These are phyloP conservation scores for Candida palmyrensis DNA, from an alignment of 805 yeast genomes.

Conservation along the genomic window DNA sequence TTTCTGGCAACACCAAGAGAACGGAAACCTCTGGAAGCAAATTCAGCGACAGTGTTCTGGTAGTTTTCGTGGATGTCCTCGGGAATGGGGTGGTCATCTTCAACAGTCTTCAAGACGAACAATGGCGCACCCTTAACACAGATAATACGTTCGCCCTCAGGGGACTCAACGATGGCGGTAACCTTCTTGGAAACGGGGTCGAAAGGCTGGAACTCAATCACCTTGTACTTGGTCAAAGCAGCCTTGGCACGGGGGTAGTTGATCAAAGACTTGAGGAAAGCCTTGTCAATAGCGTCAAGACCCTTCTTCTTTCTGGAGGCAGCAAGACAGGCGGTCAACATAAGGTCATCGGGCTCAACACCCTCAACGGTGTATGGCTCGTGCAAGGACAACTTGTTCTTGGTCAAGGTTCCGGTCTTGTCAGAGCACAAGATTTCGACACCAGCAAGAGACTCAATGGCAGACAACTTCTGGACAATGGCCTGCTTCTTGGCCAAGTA, in stretches of 20 bases:
- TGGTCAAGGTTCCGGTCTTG: slow-evolving; percentile 97
- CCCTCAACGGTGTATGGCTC: slow-evolving; percentile 98
- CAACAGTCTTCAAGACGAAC: slow-evolving; percentile 93
- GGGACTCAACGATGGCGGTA: slow-evolving; percentile 91
- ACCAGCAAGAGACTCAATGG: slow-evolving; percentile 96
- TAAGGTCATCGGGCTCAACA: slow-evolving; percentile 91
- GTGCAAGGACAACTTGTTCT: slow-evolving; percentile 91
- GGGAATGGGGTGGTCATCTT: slow-evolving; percentile 94
- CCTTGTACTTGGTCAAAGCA: slow-evolving; percentile 91
- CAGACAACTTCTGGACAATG: slow-evolving; percentile 93
- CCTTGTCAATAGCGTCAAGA: slow-evolving; percentile 95
- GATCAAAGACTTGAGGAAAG: slow-evolving; percentile 88
- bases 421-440: slow-evolving; percentile 97
- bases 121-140: slow-evolving; percentile 99
- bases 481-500: slow-evolving; percentile 96
- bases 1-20: slow-evolving; percentile 98
- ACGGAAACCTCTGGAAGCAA: slow-evolving; percentile 97
- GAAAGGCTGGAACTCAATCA: slow-evolving; percentile 92
- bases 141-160: slow-evolving; percentile 90
- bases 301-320: slow-evolving; percentile 98
- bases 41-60: slow-evolving; percentile 95
- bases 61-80: slow-evolving; percentile 91
- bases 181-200: slow-evolving; percentile 98
- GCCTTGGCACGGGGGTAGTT: slow-evolving; percentile 88
- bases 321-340: slow-evolving; percentile 97